phyloP scores from a whole-genome alignment of 192 early-diverging fungal genomes.

The Coemansia sp. region DNA sequence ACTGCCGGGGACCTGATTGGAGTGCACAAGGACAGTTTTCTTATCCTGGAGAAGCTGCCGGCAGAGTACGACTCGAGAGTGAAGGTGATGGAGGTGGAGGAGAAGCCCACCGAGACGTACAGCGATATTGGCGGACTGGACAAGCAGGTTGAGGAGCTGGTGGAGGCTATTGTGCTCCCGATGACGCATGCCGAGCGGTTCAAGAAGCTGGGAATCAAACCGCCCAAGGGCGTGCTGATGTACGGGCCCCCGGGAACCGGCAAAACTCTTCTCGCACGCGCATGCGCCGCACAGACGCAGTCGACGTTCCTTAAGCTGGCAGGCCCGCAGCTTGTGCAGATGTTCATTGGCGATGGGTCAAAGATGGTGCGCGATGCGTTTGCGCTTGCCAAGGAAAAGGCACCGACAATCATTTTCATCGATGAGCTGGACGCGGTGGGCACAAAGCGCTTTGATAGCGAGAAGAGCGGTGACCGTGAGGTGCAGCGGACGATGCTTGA shows the following conservation, averaged over 20 bases:
- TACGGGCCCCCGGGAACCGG: constrained; percentile 86
- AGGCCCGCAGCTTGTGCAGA: constrained; percentile 95
- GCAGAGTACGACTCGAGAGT: constrained; percentile 98
- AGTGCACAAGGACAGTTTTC: constrained; percentile 97
- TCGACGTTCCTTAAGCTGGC: constrained; percentile 95
- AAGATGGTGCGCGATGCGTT: constrained; percentile 98
- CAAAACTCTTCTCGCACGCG: constrained; percentile 92
- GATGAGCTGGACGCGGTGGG: constrained; percentile 98
- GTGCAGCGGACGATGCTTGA: constrained; percentile 99
- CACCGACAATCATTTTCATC: constrained; percentile 98
- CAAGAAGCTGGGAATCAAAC: constrained; percentile 85
- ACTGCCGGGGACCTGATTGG: constrained; percentile 97
- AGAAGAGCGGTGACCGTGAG: constrained; percentile 97
- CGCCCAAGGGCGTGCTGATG: constrained; percentile 83
- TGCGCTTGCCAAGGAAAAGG: constrained; percentile 95
- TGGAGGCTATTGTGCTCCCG: constrained; percentile 84
- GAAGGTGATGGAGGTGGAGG: constrained; percentile 99
- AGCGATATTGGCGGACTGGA: constrained; percentile 92
- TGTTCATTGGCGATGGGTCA: constrained; percentile 98
- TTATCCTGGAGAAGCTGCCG: constrained; percentile 94
- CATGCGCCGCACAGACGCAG: constrained; percentile 97
- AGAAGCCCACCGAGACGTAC: constrained; percentile 98
- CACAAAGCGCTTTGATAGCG: constrained; percentile 98
- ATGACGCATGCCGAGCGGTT: constrained; percentile 86
- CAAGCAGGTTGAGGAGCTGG: constrained; percentile 86